These are phyloP conservation scores for Colletotrichum chrysophilum DNA, from an alignment of 2,329 filamentous ascomycete genomes.

Conservation along the genomic window DNA sequence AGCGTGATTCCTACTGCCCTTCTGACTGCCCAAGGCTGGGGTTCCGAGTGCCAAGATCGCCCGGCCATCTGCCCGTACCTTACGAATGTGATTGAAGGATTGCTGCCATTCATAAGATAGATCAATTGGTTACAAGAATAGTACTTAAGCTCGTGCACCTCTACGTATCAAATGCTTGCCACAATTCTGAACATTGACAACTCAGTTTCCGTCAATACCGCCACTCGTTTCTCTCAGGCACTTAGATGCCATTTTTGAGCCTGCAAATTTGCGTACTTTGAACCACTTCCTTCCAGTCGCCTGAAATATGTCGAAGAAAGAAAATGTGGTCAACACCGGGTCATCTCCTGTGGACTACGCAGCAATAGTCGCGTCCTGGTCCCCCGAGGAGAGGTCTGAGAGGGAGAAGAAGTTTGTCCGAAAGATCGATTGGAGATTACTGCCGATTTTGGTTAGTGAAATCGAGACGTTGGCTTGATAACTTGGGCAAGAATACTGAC, in stretches of 20 bases:
- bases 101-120: not conserved
- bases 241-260: not conserved
- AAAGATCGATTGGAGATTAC: constrained; percentile 62
- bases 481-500: not conserved
- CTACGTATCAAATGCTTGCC: not conserved
- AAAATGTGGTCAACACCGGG: not conserved
- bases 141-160: not conserved
- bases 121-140: not conserved
- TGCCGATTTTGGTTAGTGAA: constrained; percentile 57
- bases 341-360: constrained; percentile 17
- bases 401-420: constrained; percentile 57
- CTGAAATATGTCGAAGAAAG: not conserved
- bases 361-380: constrained; percentile 6
- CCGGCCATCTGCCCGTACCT: not conserved
- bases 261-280: not conserved
- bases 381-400: constrained; percentile 41
- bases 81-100: not conserved
- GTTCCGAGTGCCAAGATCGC: not conserved
- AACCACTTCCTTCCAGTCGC: not conserved
- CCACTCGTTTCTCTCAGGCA: not conserved
- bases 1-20: not conserved
- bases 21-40: not conserved
- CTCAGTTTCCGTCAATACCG: not conserved
- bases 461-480: not conserved
- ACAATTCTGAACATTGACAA: not conserved